phyloP scores from a whole-genome alignment of 495 filamentous ascomycete genomes.

The Trichoderma gamsii region DNA sequence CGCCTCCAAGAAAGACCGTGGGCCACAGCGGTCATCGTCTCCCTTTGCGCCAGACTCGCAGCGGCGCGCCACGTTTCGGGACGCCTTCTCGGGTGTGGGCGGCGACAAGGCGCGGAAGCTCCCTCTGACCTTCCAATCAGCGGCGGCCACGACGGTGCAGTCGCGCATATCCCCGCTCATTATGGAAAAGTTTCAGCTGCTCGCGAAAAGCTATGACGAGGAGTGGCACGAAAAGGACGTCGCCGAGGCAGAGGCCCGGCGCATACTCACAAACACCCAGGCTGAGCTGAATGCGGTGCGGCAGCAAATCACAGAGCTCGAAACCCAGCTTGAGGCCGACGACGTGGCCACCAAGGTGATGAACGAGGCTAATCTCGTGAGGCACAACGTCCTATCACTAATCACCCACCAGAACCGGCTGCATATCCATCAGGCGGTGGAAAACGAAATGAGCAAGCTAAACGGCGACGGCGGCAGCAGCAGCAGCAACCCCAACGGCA shows the following conservation, averaged over 20 bases:
- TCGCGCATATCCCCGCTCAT: conserved; percentile 51
- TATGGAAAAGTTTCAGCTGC: conserved; percentile 49
- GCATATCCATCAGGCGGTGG: conserved; percentile 31
- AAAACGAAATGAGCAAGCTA: conserved; percentile 28
- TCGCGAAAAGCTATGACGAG: conserved; percentile 53
- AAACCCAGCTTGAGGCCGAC: conserved; percentile 37
- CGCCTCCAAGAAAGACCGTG: conserved; percentile 38
- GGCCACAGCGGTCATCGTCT: conserved; percentile 52
- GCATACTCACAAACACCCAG: conserved; percentile 47
- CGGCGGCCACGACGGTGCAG: conserved; percentile 55
- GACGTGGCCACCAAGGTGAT: conserved; percentile 37
- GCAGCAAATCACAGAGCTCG: conserved; percentile 43
- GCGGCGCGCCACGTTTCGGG: conserved; percentile 36
- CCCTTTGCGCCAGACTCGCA: conserved; percentile 54
- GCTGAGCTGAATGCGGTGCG: conserved; percentile 48
- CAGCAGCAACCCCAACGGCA: conserved; percentile 18
- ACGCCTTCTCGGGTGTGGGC: conserved; percentile 29
- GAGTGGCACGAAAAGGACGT: conserved; percentile 55
- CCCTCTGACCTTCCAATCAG: conserved; percentile 40
- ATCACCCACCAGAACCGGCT: conserved; percentile 38
- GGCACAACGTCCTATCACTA: conserved; percentile 34
- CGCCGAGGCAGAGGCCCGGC: conserved; percentile 51
- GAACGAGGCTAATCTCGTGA: conserved; percentile 29
- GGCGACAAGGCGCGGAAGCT: conserved; percentile 26
- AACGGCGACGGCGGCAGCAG: conserved; percentile 26